Evolutionary conservation across 202 grass and related monocot genomes (phyloP), one percentile per base, ranked within the genome.

Genomic region (Hordeum pubiflorum): DNA sequence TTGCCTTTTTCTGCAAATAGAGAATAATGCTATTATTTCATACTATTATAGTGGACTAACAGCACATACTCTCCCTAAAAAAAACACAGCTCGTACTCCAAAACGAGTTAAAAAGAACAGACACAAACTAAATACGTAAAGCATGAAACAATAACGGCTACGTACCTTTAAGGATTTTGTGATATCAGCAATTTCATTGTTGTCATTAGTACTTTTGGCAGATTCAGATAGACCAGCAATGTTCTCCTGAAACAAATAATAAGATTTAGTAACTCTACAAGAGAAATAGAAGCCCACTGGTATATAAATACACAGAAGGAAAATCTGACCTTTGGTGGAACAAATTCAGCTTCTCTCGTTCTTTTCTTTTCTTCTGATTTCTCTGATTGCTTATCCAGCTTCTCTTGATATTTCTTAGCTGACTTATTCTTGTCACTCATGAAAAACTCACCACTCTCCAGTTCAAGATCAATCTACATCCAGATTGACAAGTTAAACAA

Each of bases 401-500:
- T 98, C 48, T 98, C 92, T 88, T 91, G 86, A 90, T 92, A 94
- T 83, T 98, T 94, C 79, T 90, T 94, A 74, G 79, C 92, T 21
- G 90, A 89, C 79, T 94, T 94, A 86, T 85, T 94, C 87, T 91
- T 94, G 58, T 93, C 95, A 76, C 92, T 98, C 62, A 98, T 66
- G 88, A 98, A 97, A 94, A 82, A 97, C 82, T 97, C 92, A 84
- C 95, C 95, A 79, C 74, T 94, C 82, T 93, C 86, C 68, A 97
- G 84, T 81, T 89, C 67, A 61, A 86, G 50, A 75, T 98, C 95
- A 79, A 95, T 88, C 95, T 98, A 84, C 69, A 95, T 38, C 33
- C 38, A 83, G 10, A 82, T 80, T 40, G 38, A 58, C 39, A 83
- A 58, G 56, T 76, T 43, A 82, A 75, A 58, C 38, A 43, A 69